Conservation (phyloP, 1,139 yeast species). For the Yamadazyma blattariae region DNA sequence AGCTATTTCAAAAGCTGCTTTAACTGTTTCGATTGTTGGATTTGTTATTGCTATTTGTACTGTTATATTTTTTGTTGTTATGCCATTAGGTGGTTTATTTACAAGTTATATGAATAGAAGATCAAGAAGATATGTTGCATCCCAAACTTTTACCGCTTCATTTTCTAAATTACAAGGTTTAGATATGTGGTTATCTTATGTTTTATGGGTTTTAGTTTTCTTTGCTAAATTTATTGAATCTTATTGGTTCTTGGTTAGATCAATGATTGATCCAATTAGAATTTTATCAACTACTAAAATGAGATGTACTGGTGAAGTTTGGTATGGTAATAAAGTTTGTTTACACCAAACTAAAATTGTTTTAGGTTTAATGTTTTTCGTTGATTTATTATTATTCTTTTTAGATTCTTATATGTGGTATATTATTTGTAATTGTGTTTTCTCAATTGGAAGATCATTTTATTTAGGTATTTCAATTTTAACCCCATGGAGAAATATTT, state of each 20-base stretch:
- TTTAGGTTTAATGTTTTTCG: slow-evolving; percentile 86
- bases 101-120: slow-evolving; percentile 88
- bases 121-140: slow-evolving; percentile 87
- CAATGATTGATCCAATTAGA: slow-evolving; percentile 94
- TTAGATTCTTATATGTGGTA: slow-evolving; percentile 99
- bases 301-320: slow-evolving; percentile 78
- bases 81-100: slow-evolving; percentile 97
- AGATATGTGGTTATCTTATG: slow-evolving; percentile 96
- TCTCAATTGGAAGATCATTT: slow-evolving; percentile 96
- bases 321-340: slow-evolving; percentile 79
- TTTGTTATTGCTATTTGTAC: slow-evolving; percentile 88
- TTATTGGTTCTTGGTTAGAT: slow-evolving; percentile 85
- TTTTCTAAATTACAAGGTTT: slow-evolving; percentile 77
- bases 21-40: slow-evolving; percentile 79
- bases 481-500: slow-evolving; percentile 99
- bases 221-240: slow-evolving; percentile 88
- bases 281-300: slow-evolving; percentile 43
- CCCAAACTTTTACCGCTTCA: slow-evolving; percentile 94
- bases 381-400: slow-evolving; percentile 92
- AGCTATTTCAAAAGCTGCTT: slow-evolving; percentile 70
- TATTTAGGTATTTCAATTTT: slow-evolving; percentile 96
- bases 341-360: slow-evolving; percentile 83
- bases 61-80: slow-evolving; percentile 77
- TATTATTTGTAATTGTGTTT: slow-evolving; percentile 89
- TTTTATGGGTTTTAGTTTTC: slow-evolving; percentile 86